These are phyloP conservation scores for Nigrospora sphaerica DNA, from an alignment of 2,329 filamentous ascomycete species.

Conservation along the genomic window DNA sequence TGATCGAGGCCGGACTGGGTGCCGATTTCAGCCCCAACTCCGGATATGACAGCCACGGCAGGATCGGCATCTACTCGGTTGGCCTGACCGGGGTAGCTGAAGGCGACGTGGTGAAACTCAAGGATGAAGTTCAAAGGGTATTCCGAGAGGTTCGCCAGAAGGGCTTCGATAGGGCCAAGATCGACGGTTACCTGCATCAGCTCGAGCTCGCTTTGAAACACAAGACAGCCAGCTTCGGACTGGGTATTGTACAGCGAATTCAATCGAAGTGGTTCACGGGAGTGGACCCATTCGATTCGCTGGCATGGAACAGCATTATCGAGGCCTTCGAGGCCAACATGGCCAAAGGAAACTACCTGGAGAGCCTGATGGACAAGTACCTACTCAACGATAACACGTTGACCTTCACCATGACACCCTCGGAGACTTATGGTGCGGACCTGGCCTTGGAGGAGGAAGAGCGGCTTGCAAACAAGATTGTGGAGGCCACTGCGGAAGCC, in stretches of 20 bases:
- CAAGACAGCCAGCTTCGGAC: conserved; percentile 92
- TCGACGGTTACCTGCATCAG: conserved; percentile 90
- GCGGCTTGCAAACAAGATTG: conserved; percentile 68
- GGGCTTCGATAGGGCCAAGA: conserved; percentile 84
- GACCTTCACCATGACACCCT: conserved; percentile 91
- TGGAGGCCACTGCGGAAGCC: conserved; percentile 59
- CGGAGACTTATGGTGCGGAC: conserved; percentile 64
- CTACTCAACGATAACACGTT: conserved; percentile 79
- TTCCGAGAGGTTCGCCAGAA: conserved; percentile 62
- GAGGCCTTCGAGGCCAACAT: conserved; percentile 73
- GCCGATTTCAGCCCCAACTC: conserved; percentile 94
- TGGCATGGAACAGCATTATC: conserved; percentile 89
- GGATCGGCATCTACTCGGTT: conserved; percentile 77
- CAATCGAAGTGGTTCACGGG: conserved; percentile 95
- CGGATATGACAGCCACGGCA: conserved; percentile 76
- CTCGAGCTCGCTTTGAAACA: conserved; percentile 90
- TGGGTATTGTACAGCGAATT: conserved; percentile 80
- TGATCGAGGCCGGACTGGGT: conserved; percentile 85
- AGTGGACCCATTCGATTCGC: conserved; percentile 80
- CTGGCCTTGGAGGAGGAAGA: conserved; percentile 70
- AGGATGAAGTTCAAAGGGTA: conserved; percentile 65
- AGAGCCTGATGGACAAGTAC: conserved; percentile 82
- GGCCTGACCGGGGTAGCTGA: conserved; percentile 86
- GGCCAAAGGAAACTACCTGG: conserved; percentile 71
- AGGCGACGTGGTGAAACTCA: conserved; percentile 69